phyloP scores from a whole-genome alignment of 2,329 filamentous ascomycete genomes.

The Cytospora piceicola region DNA sequence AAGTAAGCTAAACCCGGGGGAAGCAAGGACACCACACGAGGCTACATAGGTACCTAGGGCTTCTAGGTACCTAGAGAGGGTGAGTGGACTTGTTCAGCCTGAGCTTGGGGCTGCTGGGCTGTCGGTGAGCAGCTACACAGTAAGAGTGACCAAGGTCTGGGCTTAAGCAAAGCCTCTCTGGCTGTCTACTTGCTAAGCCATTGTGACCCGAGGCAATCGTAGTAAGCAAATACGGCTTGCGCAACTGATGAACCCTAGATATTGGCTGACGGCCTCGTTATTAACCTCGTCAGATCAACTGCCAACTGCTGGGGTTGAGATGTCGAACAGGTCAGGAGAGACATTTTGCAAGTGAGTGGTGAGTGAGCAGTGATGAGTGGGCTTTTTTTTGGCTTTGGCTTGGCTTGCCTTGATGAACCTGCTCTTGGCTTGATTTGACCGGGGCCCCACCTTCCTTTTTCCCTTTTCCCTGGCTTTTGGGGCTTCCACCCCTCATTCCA shows the following conservation, averaged over 20 bases:
- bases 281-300: background rate
- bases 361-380: no score
- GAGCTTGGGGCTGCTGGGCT: background rate
- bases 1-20: constrained; percentile 1
- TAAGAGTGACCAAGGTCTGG: no score
- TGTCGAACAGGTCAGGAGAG: background rate
- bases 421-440: background rate
- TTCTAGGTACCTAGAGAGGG: no score
- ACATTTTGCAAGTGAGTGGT: background rate
- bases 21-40: background rate
- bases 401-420: background rate
- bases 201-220: background rate
- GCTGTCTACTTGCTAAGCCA: background rate
- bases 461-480: constrained; percentile 5
- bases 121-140: background rate
- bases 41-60: no score
- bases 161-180: background rate
- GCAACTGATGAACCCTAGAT: background rate
- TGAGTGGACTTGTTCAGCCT: background rate
- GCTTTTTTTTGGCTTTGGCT: background rate
- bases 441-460: constrained; percentile 14
- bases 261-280: background rate
- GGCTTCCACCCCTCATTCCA: background rate
- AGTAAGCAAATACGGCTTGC: background rate
- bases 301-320: no score